A percentile compares a stretch with the other conserved stretches of the same genome.
These are phyloP conservation scores for Solanum pinnatisectum DNA, from an alignment of 257 asterid species.

Conservation along the genomic window DNA sequence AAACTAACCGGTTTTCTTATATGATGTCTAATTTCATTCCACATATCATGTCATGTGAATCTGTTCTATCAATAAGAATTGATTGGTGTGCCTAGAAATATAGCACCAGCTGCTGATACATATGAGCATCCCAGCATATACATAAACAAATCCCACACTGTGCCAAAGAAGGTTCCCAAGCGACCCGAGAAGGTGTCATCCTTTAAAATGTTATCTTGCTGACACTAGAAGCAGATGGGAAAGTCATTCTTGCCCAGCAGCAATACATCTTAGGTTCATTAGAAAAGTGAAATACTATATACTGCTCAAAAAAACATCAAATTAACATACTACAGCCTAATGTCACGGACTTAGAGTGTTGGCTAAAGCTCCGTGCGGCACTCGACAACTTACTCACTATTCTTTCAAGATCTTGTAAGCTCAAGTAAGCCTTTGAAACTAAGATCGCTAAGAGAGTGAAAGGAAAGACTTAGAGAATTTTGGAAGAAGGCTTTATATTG, in stretches of 20 bases:
- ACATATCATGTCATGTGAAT: not conserved
- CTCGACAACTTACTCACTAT: too few relatives aligned
- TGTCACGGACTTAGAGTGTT: too few relatives aligned
- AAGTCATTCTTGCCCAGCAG: constrained; percentile 9
- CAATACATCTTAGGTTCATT: not conserved
- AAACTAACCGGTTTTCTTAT: not conserved
- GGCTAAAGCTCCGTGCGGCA: too few relatives aligned
- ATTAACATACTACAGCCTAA: not conserved
- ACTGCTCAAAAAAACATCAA: not conserved
- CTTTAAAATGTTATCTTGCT: constrained; percentile 81
- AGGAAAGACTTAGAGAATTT: too few relatives aligned
- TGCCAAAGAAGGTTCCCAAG: constrained; percentile 65
- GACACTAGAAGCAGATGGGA: constrained; percentile 53
- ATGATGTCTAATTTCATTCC: not conserved
- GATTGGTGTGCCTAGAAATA: constrained; percentile 10
- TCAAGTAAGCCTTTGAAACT: too few relatives aligned
- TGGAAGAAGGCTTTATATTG: too few relatives aligned
- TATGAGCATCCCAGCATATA: constrained; percentile 72
- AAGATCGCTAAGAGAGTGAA: too few relatives aligned
- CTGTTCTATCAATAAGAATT: not conserved
- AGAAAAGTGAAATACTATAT: not conserved
- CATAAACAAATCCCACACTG: constrained; percentile 77
- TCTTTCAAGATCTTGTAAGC: too few relatives aligned
- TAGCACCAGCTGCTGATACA: constrained; percentile 69
- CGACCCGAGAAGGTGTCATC: constrained; percentile 81